A percentile compares a stretch with the other conserved stretches of the same genome.
These are phyloP conservation scores for Phytophthora nicotianae DNA, from an alignment of 352 stramenopile species.

Conservation along the genomic window DNA sequence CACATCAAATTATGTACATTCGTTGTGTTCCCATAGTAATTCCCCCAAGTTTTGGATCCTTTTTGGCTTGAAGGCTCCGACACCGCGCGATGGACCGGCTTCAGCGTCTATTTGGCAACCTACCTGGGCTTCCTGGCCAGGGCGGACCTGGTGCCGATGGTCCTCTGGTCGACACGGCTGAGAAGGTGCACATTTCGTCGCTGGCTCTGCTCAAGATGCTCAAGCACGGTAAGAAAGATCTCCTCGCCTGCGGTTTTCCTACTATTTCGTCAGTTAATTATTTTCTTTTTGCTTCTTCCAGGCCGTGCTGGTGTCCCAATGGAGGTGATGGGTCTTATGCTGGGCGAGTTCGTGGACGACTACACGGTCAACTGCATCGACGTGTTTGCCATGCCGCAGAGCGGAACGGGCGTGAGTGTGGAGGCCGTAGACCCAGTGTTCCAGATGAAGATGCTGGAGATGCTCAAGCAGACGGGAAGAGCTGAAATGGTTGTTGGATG, in stretches of 20 bases:
- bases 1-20: constrained; percentile 11
- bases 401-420: constrained; percentile 93
- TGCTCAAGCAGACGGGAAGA: constrained; percentile 98
- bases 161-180: constrained; percentile 95
- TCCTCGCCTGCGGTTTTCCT: not conserved
- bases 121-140: constrained; percentile 76
- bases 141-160: constrained; percentile 83
- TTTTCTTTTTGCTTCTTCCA: constrained; percentile 20
- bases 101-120: constrained; percentile 86
- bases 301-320: constrained; percentile 98
- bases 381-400: constrained; percentile 99
- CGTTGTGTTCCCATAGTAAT: not conserved
- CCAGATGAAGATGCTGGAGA: constrained; percentile 99
- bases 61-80: constrained; percentile 23
- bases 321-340: constrained; percentile 99
- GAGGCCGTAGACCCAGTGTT: constrained; percentile 99
- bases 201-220: constrained; percentile 99
- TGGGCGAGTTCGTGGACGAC: constrained; percentile 99
- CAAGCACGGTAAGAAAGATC: constrained; percentile 92
- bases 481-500: constrained; percentile 96
- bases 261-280: constrained; percentile 11
- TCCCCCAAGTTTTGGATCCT: constrained; percentile 37
- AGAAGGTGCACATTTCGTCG: constrained; percentile 99
- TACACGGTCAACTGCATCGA: constrained; percentile 99
- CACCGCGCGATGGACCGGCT: constrained; percentile 73